Base-by-base conservation (phyloP, 805 yeast genomes). In the Gaillardinia entomophila region DNA sequence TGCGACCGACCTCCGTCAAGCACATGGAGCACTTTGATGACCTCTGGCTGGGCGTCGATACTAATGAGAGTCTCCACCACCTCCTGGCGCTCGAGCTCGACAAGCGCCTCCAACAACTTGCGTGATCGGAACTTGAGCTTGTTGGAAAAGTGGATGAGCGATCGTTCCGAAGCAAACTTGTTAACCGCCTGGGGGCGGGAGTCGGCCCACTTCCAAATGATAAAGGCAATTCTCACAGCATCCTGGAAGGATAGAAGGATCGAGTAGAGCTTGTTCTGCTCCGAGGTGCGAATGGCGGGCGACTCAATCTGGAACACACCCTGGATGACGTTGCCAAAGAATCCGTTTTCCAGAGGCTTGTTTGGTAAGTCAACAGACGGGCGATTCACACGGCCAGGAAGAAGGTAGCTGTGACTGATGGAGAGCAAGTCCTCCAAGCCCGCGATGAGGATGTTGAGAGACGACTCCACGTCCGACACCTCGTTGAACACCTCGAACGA, bases 1-100 rank as follows among this genome's bases (percentile, higher is more conserved):
- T 78, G 83, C 0, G 95, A 83, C 41, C 84, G 75, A 6, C 95
- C 82, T 1, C 92, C 90, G 57, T 89, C 96, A 30, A 89, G 59
- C 2, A 83, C 79, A 51, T 84, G 87, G n/a, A 85, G 54, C 2
- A 85, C 48, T 42, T 79, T 82, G 45, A 77, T 71, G 16, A 48
- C 49, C 6, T 52, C 24, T 1, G 40, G 34, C 10, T 35, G 30
- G 8, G 30, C 11, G 12, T 51, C 51, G 10, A 77, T 62, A 4
- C 42, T 49, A 12, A 86, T 68, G 37, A 89, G 54, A 6, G 79
- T 69, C 46, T 84, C 94, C 35, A 87, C 56, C 0, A 80, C 77
- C 46, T 86, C 90, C 31, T 76, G 60, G 12, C 90, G 79, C 46
- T 88, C 96, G 12, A 83, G 46, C 2, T 66, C 65, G 55, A 79